Percentiles rank a stretch among this genome's conserved stretches.
Evolutionary conservation across 2,329 filamentous ascomycete genomes (phyloP).

Genomic region (Fusarium albidum): DNA sequence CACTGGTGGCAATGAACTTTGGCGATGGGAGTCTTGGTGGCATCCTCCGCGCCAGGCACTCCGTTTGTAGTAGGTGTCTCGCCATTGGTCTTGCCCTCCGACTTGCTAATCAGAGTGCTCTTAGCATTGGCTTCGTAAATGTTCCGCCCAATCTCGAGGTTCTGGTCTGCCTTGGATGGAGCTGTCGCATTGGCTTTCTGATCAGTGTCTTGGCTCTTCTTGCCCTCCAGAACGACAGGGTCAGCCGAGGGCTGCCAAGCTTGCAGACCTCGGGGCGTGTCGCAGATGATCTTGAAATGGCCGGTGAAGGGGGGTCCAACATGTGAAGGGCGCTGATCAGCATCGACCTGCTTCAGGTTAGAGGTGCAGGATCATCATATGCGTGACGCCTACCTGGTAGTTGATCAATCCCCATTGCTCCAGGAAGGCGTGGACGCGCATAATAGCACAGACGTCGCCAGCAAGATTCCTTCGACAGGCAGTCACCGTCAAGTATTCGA

Average conservation of each 20-base stretch:
- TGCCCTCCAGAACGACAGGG: conserved; percentile 69
- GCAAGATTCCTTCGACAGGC: conserved; percentile 94
- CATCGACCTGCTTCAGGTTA: conserved; percentile 77
- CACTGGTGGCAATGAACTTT: conserved; percentile 89
- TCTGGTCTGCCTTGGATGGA: conserved; percentile 79
- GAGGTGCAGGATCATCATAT: conserved; percentile 11
- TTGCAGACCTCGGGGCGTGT: conserved; percentile 93
- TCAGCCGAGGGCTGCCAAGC: conserved; percentile 92
- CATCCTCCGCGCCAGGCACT: conserved; percentile 63
- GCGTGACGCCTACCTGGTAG: conserved; percentile 76
- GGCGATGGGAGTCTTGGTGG: conserved; percentile 71
- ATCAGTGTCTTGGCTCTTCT: conserved; percentile 74
- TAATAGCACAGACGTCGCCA: conserved; percentile 97
- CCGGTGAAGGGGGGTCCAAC: conserved; percentile 97
- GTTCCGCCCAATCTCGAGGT: conserved; percentile 92
- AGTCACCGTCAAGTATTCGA: conserved; percentile 96
- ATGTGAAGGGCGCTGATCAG: conserved; percentile 92
- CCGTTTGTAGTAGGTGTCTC: conserved; percentile 76
- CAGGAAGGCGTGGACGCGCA: conserved; percentile 97
- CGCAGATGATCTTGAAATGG: conserved; percentile 94
- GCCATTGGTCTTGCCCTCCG: conserved; percentile 77
- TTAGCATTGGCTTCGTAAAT: conserved; percentile 94
- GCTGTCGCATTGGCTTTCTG: conserved; percentile 71
- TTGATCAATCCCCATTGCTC: conserved; percentile 99
- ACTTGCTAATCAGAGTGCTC: conserved; percentile 72